Evolutionary conservation across 495 filamentous ascomycete genomes (phyloP).

Genomic region (Penicillium pancosmium): DNA sequence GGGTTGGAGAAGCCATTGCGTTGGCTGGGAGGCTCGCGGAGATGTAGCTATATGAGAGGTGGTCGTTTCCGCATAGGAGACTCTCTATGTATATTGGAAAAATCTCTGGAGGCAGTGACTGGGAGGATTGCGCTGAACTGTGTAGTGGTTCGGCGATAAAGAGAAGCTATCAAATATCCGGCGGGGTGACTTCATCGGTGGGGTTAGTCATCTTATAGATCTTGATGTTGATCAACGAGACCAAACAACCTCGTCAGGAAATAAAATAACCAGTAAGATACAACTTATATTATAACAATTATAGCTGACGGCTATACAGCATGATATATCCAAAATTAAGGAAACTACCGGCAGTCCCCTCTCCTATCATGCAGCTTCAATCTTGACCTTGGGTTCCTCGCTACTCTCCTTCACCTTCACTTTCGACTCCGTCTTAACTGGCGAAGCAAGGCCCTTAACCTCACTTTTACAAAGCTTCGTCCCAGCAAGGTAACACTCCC

Average conservation of each 20-base stretch:
- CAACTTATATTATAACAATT: not conserved
- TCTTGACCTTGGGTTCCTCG: slow-evolving; percentile 11
- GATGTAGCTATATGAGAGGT: not conserved
- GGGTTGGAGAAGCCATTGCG: slow-evolving; percentile 24
- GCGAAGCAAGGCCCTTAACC: slow-evolving; percentile 39
- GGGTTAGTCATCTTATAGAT: slow-evolving; percentile 27
- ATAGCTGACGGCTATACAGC: not conserved
- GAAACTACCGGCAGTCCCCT: not conserved
- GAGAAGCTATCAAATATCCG: slow-evolving; percentile 11
- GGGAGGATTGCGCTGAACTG: not conserved
- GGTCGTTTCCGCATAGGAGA: not conserved
- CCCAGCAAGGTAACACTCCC: slow-evolving; percentile 76
- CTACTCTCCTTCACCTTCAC: not conserved
- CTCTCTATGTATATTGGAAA: too few species aligned
- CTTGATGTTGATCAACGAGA: slow-evolving; percentile 19
- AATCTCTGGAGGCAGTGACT: too few species aligned
- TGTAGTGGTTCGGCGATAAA: slow-evolving; percentile 14
- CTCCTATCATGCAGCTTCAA: slow-evolving; percentile 22
- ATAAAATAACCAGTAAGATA: slow-evolving; percentile 1
- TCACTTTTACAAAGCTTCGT: slow-evolving; percentile 76
- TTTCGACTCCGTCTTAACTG: slow-evolving; percentile 51
- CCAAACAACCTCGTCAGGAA: too few species aligned
- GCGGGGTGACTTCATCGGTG: slow-evolving; percentile 11
- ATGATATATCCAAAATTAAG: not conserved
- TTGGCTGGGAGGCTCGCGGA: not conserved